These are phyloP conservation scores for Sporodiniella umbellata DNA, from an alignment of 371 early-diverging fungal genomes.

Conservation along the genomic window DNA sequence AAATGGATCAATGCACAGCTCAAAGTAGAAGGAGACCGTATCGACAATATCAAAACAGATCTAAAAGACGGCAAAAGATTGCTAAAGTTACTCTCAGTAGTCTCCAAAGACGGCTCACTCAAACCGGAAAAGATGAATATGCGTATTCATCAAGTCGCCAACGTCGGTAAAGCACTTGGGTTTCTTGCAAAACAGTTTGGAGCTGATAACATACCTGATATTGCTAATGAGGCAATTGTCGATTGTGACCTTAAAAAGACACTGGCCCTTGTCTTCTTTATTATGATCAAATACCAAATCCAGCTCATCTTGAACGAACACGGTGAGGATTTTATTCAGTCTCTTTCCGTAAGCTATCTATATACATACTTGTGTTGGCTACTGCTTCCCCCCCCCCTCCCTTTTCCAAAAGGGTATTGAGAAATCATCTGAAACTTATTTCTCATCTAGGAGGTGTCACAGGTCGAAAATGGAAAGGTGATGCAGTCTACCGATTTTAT, in stretches of 20 bases:
- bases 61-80: slow-evolving; percentile 64
- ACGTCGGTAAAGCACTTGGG: slow-evolving; percentile 69
- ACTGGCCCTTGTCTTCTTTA: slow-evolving; percentile 78
- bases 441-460: slow-evolving; percentile 12
- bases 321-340: slow-evolving; percentile 36
- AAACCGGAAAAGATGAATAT: slow-evolving; percentile 64
- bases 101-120: slow-evolving; percentile 50
- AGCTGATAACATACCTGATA: slow-evolving; percentile 65
- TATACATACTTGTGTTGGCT: no score
- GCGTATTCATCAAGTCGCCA: slow-evolving; percentile 80
- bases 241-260: slow-evolving; percentile 86
- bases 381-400: no score
- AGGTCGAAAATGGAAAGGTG: slow-evolving; percentile 18
- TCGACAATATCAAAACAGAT: slow-evolving; percentile 52
- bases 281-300: slow-evolving; percentile 73
- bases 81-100: slow-evolving; percentile 55
- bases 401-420: no score
- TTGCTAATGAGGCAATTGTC: slow-evolving; percentile 82
- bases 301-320: slow-evolving; percentile 50
- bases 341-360: slow-evolving; percentile 25
- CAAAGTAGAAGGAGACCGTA: slow-evolving; percentile 34
- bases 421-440: slow-evolving; percentile 1
- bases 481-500: slow-evolving; percentile 14
- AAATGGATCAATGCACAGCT: slow-evolving; percentile 84
- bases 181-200: slow-evolving; percentile 65